Base-by-base conservation (phyloP, 352 stramenopile species). In the Phytopythium vexans region DNA sequence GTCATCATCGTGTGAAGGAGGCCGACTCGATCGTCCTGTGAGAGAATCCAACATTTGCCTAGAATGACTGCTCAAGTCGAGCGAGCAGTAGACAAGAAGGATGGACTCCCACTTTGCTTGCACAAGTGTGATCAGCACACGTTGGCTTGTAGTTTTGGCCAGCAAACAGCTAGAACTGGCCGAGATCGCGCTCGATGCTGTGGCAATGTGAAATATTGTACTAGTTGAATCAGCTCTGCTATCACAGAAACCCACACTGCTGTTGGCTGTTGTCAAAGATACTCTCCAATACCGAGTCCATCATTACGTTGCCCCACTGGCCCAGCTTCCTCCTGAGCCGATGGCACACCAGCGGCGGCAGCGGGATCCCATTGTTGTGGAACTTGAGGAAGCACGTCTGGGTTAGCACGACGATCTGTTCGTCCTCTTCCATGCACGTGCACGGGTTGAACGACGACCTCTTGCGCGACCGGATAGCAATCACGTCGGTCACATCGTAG, bases 221-320 rank as follows among this genome's bases (percentile, higher is more conserved):
- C 39, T 7, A 15, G 12, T 43, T 43, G 6, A 43, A 43, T 12
- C 11, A 12, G 39, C 11, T 12, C 39, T 43, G n/a, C 39, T 12
- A 7, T 41, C 37, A 14, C 37, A 41, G 14, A 14, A 9, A 14
- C 14, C 9, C 9, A 41, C 37, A 41, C 37, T 14, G 14, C 8
- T 27, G 11, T 27, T 48, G 15, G 34, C 3, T 41, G 44, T 0
- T 40, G 44, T 14, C 14, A 5, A 63, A 62, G 2, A 70, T 40
- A n/a, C 57, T 39, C 45, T 70, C 62, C 45, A 59, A 39, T 1
- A 70, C 53, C 2, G 48, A 54, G n/a, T 39, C 35, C 34, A 80
- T 48, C 58, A 83, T 79, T 10, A 72, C 62, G 16, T 80, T 68
- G 4, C 68, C 63, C 70, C 70, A 84, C 21, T 68, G 64, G 1